Base-by-base conservation (phyloP, 148 eudicot species). In the Persicaria tinctoria region DNA sequence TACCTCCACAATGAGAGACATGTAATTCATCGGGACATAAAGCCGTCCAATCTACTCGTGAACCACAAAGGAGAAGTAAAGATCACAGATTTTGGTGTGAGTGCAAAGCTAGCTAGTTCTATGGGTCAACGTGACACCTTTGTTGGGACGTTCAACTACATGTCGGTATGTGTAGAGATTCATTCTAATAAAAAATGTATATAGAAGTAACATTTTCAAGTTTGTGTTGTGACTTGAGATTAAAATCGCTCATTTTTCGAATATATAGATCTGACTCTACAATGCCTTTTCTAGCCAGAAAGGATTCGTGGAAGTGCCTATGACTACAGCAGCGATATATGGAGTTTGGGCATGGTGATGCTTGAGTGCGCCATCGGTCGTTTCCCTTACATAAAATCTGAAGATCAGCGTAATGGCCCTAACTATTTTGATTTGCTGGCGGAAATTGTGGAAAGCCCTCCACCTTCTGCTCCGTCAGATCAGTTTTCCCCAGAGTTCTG, bases 401-500 rank as follows among this genome's bases (percentile, higher is more conserved):
- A 94, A 81, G 97, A 90, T 80, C 90, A 86, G 79, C 92, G 83
- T 79, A 73, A 79, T 68, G 80, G 87, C 56, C 98, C 98, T 13
- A 86, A 89, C 88, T 94, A 91, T 80, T 94, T 91, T 80, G 98
- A 94, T 80, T 96, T 94, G 80, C 75, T 94, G 85, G 89, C 85
- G 38, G 90, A 93, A 49, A 89, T 94, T 80, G 97, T 94, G 38
- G 86, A 82, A 75, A 85, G 88, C 68, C 96, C 97, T 46, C 91
- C 97, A 64, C 97, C 98, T 79, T 75, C 91, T 79, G 97, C 98
- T 77, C 97, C 98, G 55, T 64, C 93, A 38, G 98, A 94, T 84
- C 98, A 94, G 79, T 94, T 94, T 78, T 94, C 98, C 46, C 98
- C 98, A 1, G 98, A 94, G 80, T 92, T 94, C 83, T 94, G 98